Evolutionary conservation across 2,329 filamentous ascomycete species (phyloP).

Genomic region (Fusarium sambucinum): DNA sequence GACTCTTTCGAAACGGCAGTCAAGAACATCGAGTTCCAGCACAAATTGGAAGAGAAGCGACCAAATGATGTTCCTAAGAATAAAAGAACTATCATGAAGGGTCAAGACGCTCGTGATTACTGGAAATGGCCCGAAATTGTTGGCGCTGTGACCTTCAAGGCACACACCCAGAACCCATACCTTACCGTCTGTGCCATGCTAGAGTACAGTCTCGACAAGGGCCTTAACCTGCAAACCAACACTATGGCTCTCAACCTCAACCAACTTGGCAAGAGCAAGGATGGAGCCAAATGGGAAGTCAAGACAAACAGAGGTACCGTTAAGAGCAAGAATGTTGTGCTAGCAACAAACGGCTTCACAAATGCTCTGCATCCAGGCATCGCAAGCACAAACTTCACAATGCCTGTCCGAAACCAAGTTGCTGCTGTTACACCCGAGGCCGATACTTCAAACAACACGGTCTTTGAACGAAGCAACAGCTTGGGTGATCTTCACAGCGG

Average conservation of each 20-base stretch:
- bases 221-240: conserved; percentile 27
- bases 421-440: conserved; percentile 1
- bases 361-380: conserved; percentile 20
- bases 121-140: conserved; percentile 33
- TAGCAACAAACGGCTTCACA: conserved; percentile 32
- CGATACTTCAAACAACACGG: background rate
- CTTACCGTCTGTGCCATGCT: conserved; percentile 28
- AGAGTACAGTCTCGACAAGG: conserved; percentile 18
- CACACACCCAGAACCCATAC: conserved; percentile 31
- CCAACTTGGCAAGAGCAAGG: conserved; percentile 15
- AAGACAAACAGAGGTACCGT: conserved; percentile 27
- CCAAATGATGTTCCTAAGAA: conserved; percentile 30
- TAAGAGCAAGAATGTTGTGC: conserved; percentile 28
- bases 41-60: conserved; percentile 12
- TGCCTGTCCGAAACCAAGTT: conserved; percentile 30
- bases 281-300: conserved; percentile 18
- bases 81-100: conserved; percentile 23
- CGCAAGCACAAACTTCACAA: conserved; percentile 29
- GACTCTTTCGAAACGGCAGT: conserved; percentile 27
- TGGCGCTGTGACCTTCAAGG: conserved; percentile 18
- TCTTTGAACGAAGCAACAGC: conserved; percentile 22
- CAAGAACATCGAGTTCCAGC: conserved; percentile 20
- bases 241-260: conserved; percentile 25
- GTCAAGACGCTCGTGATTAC: conserved; percentile 13
- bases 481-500: conserved; percentile 20